Evolutionary conservation across 208 protist species (phyloP).

Genomic region (Novymonas esmeraldas): DNA sequence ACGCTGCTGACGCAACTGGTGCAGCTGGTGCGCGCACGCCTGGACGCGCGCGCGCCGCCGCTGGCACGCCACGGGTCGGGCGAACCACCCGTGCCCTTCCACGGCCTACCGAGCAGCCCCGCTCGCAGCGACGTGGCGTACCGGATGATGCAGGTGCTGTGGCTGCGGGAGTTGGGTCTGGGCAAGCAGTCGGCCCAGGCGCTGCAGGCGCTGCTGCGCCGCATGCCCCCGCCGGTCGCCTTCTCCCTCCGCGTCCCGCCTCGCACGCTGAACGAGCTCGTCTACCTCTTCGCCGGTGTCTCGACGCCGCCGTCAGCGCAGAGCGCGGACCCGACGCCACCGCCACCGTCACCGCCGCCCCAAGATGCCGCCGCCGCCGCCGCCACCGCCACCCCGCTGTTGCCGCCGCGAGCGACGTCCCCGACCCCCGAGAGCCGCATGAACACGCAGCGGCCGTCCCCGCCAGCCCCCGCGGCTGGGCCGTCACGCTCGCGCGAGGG

Average conservation of each 20-base stretch:
- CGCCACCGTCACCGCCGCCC: neutral
- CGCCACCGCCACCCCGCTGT: neutral
- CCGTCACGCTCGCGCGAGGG: neutral
- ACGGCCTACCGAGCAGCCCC: slow-evolving; percentile 50
- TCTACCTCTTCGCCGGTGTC: slow-evolving; percentile 43
- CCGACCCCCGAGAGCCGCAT: neutral
- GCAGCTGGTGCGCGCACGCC: slow-evolving; percentile 39
- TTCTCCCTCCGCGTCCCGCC: slow-evolving; percentile 35
- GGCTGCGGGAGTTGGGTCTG: slow-evolving; percentile 71
- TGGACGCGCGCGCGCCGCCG: slow-evolving; percentile 36
- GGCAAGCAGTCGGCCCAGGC: slow-evolving; percentile 31
- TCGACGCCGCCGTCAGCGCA: slow-evolving; percentile 7
- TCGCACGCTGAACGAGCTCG: slow-evolving; percentile 46
- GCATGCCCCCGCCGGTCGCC: slow-evolving; percentile 31
- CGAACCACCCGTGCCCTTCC: slow-evolving; percentile 26
- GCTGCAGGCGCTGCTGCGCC: slow-evolving; percentile 18
- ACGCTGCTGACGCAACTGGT: slow-evolving; percentile 71
- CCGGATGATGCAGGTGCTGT: slow-evolving; percentile 73
- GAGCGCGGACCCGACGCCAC: neutral
- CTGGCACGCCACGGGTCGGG: slow-evolving; percentile 3
- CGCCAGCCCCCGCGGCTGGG: neutral
- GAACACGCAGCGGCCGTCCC: neutral
- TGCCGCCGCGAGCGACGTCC: neutral
- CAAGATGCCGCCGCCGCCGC: neutral
- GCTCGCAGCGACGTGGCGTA: slow-evolving; percentile 46